Percentiles rank a stretch among this genome's conserved stretches.
phyloP scores from a whole-genome alignment of 164 flowering plant genomes.

The Stephania yunnanensis region DNA sequence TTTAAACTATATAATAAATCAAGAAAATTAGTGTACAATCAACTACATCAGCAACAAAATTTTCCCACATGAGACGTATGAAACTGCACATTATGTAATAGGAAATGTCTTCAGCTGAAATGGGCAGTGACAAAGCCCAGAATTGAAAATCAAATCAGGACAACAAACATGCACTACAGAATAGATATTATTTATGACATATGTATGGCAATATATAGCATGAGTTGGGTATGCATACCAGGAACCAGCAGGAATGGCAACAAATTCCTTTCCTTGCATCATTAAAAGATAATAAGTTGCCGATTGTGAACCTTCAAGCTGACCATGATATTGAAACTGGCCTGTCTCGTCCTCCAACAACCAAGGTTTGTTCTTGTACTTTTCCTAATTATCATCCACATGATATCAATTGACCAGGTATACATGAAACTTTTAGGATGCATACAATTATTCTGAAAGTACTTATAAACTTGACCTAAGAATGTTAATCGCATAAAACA shows the following conservation, averaged over 20 bases:
- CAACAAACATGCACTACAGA: background rate
- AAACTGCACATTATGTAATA: background rate
- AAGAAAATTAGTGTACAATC: background rate
- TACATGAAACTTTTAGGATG: background rate
- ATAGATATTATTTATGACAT: background rate
- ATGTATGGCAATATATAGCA: background rate
- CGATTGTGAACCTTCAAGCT: slow-evolving; percentile 85
- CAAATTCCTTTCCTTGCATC: slow-evolving; percentile 85
- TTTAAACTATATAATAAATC: background rate
- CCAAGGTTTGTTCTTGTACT: slow-evolving; percentile 95
- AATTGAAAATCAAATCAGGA: background rate
- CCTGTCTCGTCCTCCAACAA: slow-evolving; percentile 94
- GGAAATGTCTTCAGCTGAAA: background rate
- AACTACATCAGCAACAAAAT: background rate
- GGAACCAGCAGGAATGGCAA: slow-evolving; percentile 95
- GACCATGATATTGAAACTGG: slow-evolving; percentile 83
- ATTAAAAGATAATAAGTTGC: slow-evolving; percentile 81
- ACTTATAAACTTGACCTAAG: background rate
- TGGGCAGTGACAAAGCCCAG: background rate
- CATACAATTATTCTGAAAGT: background rate
- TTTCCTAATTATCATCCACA: slow-evolving; percentile 51
- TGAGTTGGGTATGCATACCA: slow-evolving; percentile 42
- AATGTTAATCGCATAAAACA: too few species aligned
- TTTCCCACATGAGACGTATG: background rate
- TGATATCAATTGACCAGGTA: background rate